Percentiles rank a stretch among this genome's conserved stretches.
phyloP scores from a whole-genome alignment of 768 basidiomycete species.

The Cystofilobasidium ferigula region DNA sequence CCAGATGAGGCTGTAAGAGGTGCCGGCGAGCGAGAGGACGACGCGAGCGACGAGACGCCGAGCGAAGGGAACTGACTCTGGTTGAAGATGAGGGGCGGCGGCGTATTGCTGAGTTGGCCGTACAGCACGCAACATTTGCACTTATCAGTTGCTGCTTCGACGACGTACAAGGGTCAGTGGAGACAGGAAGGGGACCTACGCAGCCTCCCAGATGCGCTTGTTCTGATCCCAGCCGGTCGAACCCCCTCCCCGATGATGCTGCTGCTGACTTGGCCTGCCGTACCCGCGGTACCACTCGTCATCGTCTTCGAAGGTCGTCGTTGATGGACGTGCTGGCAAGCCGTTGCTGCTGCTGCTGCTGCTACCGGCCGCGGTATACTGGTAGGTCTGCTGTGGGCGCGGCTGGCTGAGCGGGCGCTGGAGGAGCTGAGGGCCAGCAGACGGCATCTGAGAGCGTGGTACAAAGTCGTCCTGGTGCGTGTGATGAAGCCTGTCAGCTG shows the following conservation, averaged over 20 bases:
- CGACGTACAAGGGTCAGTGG: not conserved
- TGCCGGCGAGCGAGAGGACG: not conserved
- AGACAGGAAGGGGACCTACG: not conserved
- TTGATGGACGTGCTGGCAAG: not conserved
- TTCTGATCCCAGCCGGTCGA: constrained; percentile 17
- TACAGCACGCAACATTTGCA: too few species aligned
- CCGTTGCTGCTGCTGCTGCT: too few species aligned
- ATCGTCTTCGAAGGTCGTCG: not conserved
- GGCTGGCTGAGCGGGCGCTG: constrained; percentile 1
- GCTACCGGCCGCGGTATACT: too few species aligned
- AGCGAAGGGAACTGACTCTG: constrained; percentile 18
- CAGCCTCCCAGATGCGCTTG: constrained; percentile 20
- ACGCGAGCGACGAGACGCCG: not conserved
- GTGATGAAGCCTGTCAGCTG: too few species aligned
- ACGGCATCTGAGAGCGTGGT: not conserved
- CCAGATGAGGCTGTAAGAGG: not conserved
- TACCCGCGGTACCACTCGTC: constrained; percentile 11
- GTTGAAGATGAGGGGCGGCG: constrained; percentile 20
- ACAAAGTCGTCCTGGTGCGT: constrained; percentile 1
- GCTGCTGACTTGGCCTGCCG: not conserved
- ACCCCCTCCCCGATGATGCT: constrained; percentile 3
- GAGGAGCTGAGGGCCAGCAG: not conserved
- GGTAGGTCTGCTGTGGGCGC: not conserved
- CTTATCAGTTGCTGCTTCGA: not conserved
- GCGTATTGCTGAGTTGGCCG: constrained; percentile 14